phyloP scores from a whole-genome alignment of 192 early-diverging fungal genomes.

The Coemansia guatemalensis region DNA sequence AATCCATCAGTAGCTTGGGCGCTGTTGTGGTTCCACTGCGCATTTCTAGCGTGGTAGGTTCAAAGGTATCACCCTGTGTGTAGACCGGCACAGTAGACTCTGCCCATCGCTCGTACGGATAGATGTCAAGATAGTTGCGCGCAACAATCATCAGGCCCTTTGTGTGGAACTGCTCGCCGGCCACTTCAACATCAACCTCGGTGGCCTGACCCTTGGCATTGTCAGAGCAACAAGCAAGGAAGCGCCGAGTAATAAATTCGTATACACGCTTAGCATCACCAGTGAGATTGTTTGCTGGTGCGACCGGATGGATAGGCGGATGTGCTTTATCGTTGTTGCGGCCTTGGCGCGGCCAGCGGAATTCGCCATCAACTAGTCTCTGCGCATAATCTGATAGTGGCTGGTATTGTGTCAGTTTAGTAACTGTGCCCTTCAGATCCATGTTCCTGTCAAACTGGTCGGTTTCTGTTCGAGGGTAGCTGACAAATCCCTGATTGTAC shows the following conservation, averaged over 20 bases:
- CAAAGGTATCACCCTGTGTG: conserved; percentile 62
- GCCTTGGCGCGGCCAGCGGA: conserved; percentile 74
- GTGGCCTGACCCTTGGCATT: conserved; percentile 89
- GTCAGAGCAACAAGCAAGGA: conserved; percentile 89
- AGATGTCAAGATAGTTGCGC: conserved; percentile 91
- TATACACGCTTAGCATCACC: conserved; percentile 76
- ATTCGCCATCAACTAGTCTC: conserved; percentile 67
- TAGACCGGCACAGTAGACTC: conserved; percentile 74
- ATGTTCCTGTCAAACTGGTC: conserved; percentile 82
- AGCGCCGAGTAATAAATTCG: conserved; percentile 85
- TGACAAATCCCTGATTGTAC: conserved; percentile 86
- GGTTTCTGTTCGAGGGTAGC: conserved; percentile 97
- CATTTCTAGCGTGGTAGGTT: conserved; percentile 69
- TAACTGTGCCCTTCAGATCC: conserved; percentile 63
- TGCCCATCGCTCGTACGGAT: conserved; percentile 88
- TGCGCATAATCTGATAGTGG: conserved; percentile 47
- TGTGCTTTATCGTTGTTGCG: conserved; percentile 93
- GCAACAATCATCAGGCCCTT: conserved; percentile 77
- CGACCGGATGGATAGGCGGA: conserved; percentile 95
- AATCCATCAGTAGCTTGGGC: conserved; percentile 78
- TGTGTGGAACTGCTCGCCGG: conserved; percentile 69
- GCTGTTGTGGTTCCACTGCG: conserved; percentile 62
- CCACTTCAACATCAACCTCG: conserved; percentile 65
- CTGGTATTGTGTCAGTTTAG: conserved; percentile 59
- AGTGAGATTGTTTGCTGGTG: conserved; percentile 51